These are phyloP conservation scores for Xylaria sp. DNA, from an alignment of 2,329 filamentous ascomycete genomes.

Conservation along the genomic window DNA sequence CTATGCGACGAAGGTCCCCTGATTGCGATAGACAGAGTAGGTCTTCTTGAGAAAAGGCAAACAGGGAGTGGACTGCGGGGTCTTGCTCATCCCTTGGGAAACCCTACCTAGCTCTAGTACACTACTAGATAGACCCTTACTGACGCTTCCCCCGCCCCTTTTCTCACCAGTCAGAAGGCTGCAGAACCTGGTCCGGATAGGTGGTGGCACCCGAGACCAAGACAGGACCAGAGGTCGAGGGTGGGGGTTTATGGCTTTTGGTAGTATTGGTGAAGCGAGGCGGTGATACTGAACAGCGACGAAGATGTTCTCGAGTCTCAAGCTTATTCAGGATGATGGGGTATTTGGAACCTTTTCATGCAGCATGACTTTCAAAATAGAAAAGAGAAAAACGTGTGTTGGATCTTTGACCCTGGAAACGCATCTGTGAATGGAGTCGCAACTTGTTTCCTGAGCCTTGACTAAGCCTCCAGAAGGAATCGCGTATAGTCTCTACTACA, in stretches of 20 bases:
- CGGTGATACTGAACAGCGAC: conserved; percentile 16
- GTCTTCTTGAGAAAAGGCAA: conserved; percentile 13
- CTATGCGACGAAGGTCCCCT: conserved; percentile 6
- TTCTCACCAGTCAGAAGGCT: conserved; percentile 32
- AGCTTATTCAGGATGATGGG: background rate
- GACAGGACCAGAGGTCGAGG: conserved; percentile 7
- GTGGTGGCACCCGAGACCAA: conserved; percentile 24
- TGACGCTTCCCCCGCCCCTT: conserved; percentile 14
- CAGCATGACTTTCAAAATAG: background rate
- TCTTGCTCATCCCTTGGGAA: conserved; percentile 24
- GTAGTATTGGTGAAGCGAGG: conserved; percentile 13
- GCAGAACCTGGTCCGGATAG: conserved; percentile 22
- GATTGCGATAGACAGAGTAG: conserved; percentile 5
- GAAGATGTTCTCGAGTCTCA: conserved; percentile 13
- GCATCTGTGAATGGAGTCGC: background rate
- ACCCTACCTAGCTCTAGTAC: too few relatives aligned
- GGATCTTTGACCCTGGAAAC: background rate
- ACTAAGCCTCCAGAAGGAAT: conserved; percentile 28
- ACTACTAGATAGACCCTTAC: conserved; percentile 5
- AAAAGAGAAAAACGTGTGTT: background rate
- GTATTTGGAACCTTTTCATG: conserved; percentile 14
- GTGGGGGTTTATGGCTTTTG: conserved; percentile 15
- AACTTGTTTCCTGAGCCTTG: conserved; percentile 11
- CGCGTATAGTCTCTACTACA: conserved; percentile 10
- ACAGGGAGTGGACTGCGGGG: conserved; percentile 28